Evolutionary conservation across 257 asterid genomes (phyloP).

Genomic region (Solanum pinnatisectum): DNA sequence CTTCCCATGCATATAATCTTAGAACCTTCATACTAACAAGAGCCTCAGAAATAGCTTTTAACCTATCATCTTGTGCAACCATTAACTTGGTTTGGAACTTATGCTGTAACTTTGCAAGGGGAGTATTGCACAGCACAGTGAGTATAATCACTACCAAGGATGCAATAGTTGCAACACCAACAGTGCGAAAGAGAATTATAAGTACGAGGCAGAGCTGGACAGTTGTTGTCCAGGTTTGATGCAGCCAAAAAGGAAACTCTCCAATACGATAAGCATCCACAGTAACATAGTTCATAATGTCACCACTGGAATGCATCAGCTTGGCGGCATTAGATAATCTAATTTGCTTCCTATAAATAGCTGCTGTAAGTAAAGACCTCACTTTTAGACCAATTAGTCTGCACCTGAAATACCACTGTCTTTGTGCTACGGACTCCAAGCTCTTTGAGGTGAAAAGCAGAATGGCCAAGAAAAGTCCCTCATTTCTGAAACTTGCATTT

Average conservation of each 20-base stretch:
- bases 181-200: not conserved
- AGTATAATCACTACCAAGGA: slow-evolving; percentile 3
- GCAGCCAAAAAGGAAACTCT: slow-evolving; percentile 10
- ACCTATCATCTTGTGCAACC: slow-evolving; percentile 9
- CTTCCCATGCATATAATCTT: slow-evolving; percentile 14
- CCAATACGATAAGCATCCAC: slow-evolving; percentile 14
- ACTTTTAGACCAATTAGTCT: slow-evolving; percentile 35
- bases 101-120: slow-evolving; percentile 12
- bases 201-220: slow-evolving; percentile 28
- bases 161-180: slow-evolving; percentile 9
- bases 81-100: slow-evolving; percentile 7
- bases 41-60: slow-evolving; percentile 6
- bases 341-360: slow-evolving; percentile 6
- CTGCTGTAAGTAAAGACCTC: slow-evolving; percentile 8
- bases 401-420: slow-evolving; percentile 62
- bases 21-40: slow-evolving; percentile 14
- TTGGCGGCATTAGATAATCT: not conserved
- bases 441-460: slow-evolving; percentile 51
- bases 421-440: slow-evolving; percentile 60
- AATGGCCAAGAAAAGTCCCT: slow-evolving; percentile 47
- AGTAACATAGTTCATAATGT: slow-evolving; percentile 11
- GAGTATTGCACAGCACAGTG: slow-evolving; percentile 4
- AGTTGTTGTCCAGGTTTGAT: slow-evolving; percentile 12
- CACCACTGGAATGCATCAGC: slow-evolving; percentile 12
- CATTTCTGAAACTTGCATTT: slow-evolving; percentile 23